Evolutionary conservation across 164 flowering plant species (phyloP).

Genomic region (Platanus orientalis): DNA sequence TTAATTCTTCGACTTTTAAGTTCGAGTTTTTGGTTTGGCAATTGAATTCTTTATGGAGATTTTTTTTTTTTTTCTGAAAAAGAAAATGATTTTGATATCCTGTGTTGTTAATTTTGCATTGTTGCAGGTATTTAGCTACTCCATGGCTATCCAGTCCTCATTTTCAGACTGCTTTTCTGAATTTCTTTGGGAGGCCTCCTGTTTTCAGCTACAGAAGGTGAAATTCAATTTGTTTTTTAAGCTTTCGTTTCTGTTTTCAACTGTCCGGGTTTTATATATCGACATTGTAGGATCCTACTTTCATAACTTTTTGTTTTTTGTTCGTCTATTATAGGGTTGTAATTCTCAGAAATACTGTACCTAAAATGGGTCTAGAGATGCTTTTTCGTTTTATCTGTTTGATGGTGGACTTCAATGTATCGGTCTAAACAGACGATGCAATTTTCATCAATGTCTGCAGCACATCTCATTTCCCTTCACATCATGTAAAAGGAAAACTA

Average conservation of each 20-base stretch:
- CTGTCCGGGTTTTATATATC: neutral
- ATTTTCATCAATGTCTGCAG: too few relatives aligned
- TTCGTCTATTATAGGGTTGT: neutral
- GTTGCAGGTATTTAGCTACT: slow-evolving; percentile 34
- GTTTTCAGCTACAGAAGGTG: slow-evolving; percentile 44
- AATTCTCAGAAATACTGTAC: neutral
- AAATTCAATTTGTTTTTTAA: neutral
- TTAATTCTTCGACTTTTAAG: neutral
- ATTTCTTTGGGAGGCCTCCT: slow-evolving; percentile 46
- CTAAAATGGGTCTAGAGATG: neutral
- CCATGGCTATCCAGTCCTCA: slow-evolving; percentile 72
- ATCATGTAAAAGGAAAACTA: too few relatives aligned
- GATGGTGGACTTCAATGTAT: neutral
- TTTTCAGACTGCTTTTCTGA: slow-evolving; percentile 51
- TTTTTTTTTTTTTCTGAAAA: neutral
- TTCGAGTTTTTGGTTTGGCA: neutral
- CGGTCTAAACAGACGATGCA: too few relatives aligned
- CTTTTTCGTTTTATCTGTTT: neutral
- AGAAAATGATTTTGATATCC: neutral
- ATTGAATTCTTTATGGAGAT: neutral
- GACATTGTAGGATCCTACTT: neutral
- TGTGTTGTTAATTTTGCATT: neutral
- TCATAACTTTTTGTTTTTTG: neutral
- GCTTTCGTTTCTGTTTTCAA: neutral
- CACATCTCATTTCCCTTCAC: too few relatives aligned